These are phyloP conservation scores for Teratosphaeriaceae sp. DNA, from an alignment of 2,329 filamentous ascomycete genomes.

Conservation along the genomic window DNA sequence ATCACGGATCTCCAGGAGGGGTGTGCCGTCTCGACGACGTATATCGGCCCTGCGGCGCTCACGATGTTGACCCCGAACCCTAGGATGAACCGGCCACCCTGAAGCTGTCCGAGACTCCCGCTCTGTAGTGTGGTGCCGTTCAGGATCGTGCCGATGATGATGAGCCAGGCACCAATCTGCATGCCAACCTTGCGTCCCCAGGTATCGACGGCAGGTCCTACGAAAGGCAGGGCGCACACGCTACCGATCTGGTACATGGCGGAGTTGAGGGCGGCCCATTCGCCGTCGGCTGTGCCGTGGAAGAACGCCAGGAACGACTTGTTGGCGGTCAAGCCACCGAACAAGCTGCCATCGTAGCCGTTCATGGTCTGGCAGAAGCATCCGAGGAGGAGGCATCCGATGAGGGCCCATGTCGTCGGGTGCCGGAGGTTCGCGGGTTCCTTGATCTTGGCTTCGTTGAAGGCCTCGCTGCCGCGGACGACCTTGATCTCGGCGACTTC, in stretches of 20 bases:
- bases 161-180: slow-evolving; percentile 51
- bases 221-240: slow-evolving; percentile 40
- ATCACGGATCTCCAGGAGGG: slow-evolving; percentile 56
- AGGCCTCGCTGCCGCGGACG: slow-evolving; percentile 48
- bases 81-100: slow-evolving; percentile 48
- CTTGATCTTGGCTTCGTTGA: slow-evolving; percentile 49
- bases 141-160: slow-evolving; percentile 49
- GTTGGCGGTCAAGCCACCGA: slow-evolving; percentile 47
- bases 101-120: slow-evolving; percentile 37
- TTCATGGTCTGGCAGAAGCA: slow-evolving; percentile 39
- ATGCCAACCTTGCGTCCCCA: slow-evolving; percentile 41
- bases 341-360: slow-evolving; percentile 53
- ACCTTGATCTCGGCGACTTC: slow-evolving; percentile 36
- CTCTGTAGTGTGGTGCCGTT: slow-evolving; percentile 38
- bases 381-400: slow-evolving; percentile 25
- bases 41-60: slow-evolving; percentile 55
- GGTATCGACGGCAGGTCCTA: slow-evolving; percentile 40
- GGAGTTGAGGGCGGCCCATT: slow-evolving; percentile 39
- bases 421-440: slow-evolving; percentile 36
- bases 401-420: slow-evolving; percentile 15
- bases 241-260: slow-evolving; percentile 45
- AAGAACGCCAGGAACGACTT: slow-evolving; percentile 38
- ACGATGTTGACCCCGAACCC: slow-evolving; percentile 58
- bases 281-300: slow-evolving; percentile 34
- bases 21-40: slow-evolving; percentile 57